A percentile compares a stretch with the other conserved stretches of the same genome.
Conservation (phyloP, 2,329 filamentous ascomycete species). For the Gremmenia infestans region DNA sequence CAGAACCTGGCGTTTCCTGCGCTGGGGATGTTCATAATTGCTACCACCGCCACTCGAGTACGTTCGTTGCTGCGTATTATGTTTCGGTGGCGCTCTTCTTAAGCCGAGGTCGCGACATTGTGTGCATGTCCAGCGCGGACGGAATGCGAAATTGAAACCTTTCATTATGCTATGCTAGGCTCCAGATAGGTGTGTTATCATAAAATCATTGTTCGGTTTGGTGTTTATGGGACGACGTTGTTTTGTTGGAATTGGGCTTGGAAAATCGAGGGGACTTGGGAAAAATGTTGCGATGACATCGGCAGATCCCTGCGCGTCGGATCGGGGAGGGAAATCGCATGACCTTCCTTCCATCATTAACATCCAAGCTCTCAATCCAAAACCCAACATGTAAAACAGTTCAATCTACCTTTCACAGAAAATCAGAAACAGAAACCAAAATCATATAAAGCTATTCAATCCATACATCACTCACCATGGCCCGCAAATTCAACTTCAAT, state of each 20-base stretch:
- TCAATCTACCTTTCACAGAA: no score
- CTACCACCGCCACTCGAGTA: not conserved
- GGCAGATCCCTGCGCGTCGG: not conserved
- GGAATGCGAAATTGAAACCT: conserved; percentile 20
- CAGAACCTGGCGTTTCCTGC: conserved; percentile 13
- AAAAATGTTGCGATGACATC: conserved; percentile 7
- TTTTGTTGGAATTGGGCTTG: not conserved
- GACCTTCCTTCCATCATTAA: not conserved
- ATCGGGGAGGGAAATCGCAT: not conserved
- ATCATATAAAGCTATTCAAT: not conserved
- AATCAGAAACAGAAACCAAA: not conserved
- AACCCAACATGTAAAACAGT: no score
- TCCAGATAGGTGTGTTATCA: not conserved
- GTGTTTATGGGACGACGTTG: not conserved
- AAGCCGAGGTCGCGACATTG: conserved; percentile 12
- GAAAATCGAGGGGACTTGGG: conserved; percentile 5
- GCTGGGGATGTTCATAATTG: not conserved
- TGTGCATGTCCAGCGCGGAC: conserved; percentile 25
- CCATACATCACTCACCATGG: conserved; percentile 3
- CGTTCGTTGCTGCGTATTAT: conserved; percentile 8
- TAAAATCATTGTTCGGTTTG: conserved; percentile 6
- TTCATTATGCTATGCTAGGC: conserved; percentile 20
- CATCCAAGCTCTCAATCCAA: not conserved
- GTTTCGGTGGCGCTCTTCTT: conserved; percentile 1
- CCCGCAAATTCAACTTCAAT: conserved; percentile 27